Evolutionary conservation across 371 early-diverging fungal species (phyloP), one percentile per base, ranked within the genome.

Genomic region (Mucor circinelloides): DNA sequence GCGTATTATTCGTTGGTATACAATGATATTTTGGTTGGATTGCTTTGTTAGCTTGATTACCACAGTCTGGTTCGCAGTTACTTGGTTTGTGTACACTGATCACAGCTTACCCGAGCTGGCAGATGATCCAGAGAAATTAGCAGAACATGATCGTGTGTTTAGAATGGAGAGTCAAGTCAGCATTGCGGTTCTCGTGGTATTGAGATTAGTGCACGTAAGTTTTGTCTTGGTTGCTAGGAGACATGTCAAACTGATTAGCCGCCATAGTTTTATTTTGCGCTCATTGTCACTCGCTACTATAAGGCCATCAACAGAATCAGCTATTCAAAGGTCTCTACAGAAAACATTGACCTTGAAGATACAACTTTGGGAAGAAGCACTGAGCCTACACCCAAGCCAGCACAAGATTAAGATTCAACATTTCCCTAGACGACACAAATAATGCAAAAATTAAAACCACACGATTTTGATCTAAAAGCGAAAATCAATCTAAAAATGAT

Each of bases 51-150:
- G 77, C 58, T 48, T 69, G 1, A 63, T 71, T 9, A 66, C 76
- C 1, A 80, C 84, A 5, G 58, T 73, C 8, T 62, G 75, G 64
- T 80, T 82, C 65, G 74, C 82, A 13, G 42, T 80, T 23, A 65
- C 71, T 19, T 81, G 82, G 82, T 84, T 76, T 58, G 69, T 75
- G 9, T 77, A 72, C 50, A 82, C 82, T 6, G 81, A 82, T 59
- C 84, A 80, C 48, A 77, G 78, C 62, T 60, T 78, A 23, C 72
- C 77, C 6, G 80, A 75, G 50, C 60, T 72, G 19, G 77, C 76
- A 31, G 61, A 74, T 38, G 74, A 81, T 61, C 72, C 71, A 1
- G 64, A 58, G 6, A 74, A 73, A 44, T 70, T 73, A 57, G 64
- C 69, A 34, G 66, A 74, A 10, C 65, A 73, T 63, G 67, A 77